Conservation (phyloP, 2,329 filamentous ascomycete genomes). For the Colletotrichum sojae region DNA sequence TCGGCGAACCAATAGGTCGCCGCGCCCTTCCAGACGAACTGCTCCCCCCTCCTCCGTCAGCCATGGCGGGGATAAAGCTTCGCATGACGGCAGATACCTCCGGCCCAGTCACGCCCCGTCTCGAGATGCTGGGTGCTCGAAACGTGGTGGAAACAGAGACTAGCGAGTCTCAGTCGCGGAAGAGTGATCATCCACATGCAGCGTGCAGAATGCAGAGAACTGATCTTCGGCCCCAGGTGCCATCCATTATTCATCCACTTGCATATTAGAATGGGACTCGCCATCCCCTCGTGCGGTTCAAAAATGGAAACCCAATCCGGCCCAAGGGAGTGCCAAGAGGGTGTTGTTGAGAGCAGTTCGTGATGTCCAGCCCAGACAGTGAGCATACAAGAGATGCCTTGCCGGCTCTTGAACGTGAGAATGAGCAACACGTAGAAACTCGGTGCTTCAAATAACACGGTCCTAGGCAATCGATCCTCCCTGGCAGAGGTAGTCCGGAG, state of each 20-base stretch:
- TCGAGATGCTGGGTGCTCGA: constrained; percentile 14
- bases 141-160: constrained; percentile 28
- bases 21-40: constrained; percentile 12
- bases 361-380: constrained; percentile 12
- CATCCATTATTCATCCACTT: constrained; percentile 34
- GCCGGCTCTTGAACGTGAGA: constrained; percentile 27
- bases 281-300: constrained; percentile 6
- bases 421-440: not conserved
- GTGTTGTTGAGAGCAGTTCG: constrained; percentile 13
- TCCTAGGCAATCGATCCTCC: constrained; percentile 18
- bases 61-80: constrained; percentile 35
- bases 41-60: constrained; percentile 22
- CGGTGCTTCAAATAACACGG: not conserved
- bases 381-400: constrained; percentile 2
- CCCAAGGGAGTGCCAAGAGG: constrained; percentile 1
- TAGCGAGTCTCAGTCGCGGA: constrained; percentile 28
- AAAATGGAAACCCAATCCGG: constrained; percentile 16
- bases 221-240: constrained; percentile 27
- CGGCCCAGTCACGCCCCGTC: constrained; percentile 29
- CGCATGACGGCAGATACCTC: constrained; percentile 12
- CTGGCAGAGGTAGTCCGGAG: constrained; percentile 16
- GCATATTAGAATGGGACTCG: constrained; percentile 28
- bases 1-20: constrained; percentile 29
- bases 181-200: constrained; percentile 35
- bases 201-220: constrained; percentile 26